These are phyloP conservation scores for Penicillium sp. DNA, from an alignment of 2,329 filamentous ascomycete genomes.

Conservation along the genomic window DNA sequence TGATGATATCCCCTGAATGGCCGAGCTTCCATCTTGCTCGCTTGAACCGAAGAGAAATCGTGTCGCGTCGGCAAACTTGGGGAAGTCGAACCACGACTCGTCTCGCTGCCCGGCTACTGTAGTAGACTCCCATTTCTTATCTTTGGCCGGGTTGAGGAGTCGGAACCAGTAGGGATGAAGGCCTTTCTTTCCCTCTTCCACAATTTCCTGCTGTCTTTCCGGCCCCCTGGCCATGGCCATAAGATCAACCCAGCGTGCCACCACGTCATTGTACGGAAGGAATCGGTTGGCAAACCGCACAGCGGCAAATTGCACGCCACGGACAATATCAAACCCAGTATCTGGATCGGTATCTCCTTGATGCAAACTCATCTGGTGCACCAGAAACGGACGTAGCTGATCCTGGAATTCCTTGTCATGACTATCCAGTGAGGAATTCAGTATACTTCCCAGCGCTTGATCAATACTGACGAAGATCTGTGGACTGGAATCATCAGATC, in stretches of 20 bases:
- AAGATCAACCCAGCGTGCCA: slow-evolving; percentile 85
- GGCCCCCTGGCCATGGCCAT: slow-evolving; percentile 68
- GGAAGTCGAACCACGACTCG: slow-evolving; percentile 44
- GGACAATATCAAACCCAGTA: slow-evolving; percentile 52
- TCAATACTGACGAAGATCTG: slow-evolving; percentile 84
- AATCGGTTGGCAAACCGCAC: slow-evolving; percentile 90
- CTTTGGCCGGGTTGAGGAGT: slow-evolving; percentile 59
- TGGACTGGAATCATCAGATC: slow-evolving; percentile 73
- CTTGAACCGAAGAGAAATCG: slow-evolving; percentile 34
- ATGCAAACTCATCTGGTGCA: slow-evolving; percentile 65
- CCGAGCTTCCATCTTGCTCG: slow-evolving; percentile 21
- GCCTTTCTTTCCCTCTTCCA: slow-evolving; percentile 87
- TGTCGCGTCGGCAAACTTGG: slow-evolving; percentile 40
- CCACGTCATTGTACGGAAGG: slow-evolving; percentile 74
- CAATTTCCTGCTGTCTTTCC: slow-evolving; percentile 75
- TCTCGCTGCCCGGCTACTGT: slow-evolving; percentile 58
- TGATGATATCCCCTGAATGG: slow-evolving; percentile 41
- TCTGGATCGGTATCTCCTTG: slow-evolving; percentile 42
- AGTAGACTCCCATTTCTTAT: slow-evolving; percentile 44
- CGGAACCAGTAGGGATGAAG: slow-evolving; percentile 76
- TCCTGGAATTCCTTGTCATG: slow-evolving; percentile 46
- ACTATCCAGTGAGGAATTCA: slow-evolving; percentile 59
- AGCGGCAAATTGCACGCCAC: slow-evolving; percentile 77
- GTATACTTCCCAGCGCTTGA: slow-evolving; percentile 77
- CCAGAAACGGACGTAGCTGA: slow-evolving; percentile 59